Evolutionary conservation across 78 protist genomes (phyloP).

Genomic region (Chrysochromulina parva): DNA sequence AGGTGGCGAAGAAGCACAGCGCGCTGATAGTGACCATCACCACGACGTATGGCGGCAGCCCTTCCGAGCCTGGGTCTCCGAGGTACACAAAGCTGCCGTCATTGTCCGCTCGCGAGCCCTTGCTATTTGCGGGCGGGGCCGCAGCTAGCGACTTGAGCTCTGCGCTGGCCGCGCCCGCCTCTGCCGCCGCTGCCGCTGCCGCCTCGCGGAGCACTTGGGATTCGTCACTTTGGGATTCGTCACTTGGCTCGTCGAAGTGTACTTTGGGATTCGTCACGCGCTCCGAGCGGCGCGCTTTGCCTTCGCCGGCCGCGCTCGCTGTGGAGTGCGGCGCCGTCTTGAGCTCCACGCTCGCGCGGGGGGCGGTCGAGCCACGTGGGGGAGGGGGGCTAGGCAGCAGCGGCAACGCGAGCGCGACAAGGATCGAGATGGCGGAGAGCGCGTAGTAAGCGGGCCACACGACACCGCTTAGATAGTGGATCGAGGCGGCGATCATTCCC

Average conservation of each 20-base stretch:
- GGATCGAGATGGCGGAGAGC: background rate
- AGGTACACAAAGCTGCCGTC: too few species aligned
- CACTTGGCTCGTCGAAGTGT: too few species aligned
- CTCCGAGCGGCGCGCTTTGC: too few species aligned
- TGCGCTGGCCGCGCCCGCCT: too few species aligned
- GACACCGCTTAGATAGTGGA: background rate
- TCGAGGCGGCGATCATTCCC: background rate
- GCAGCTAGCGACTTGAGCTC: background rate
- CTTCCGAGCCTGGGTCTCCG: too few species aligned
- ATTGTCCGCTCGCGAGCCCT: too few species aligned
- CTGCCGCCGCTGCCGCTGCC: background rate
- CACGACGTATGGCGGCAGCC: background rate
- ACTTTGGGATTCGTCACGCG: too few species aligned
- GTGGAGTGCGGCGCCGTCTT: too few species aligned
- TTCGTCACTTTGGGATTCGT: too few species aligned
- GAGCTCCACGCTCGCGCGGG: too few species aligned
- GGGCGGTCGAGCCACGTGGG: background rate
- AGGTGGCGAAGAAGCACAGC: background rate
- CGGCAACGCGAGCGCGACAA: background rate
- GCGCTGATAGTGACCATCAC: background rate
- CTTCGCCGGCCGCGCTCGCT: too few species aligned
- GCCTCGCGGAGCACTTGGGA: background rate
- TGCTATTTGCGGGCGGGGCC: too few species aligned
- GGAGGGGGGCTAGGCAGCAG: background rate
- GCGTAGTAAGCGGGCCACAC: constrained; percentile 1